These are phyloP conservation scores for Collybia sp. DNA, from an alignment of 768 basidiomycete species.

Conservation along the genomic window DNA sequence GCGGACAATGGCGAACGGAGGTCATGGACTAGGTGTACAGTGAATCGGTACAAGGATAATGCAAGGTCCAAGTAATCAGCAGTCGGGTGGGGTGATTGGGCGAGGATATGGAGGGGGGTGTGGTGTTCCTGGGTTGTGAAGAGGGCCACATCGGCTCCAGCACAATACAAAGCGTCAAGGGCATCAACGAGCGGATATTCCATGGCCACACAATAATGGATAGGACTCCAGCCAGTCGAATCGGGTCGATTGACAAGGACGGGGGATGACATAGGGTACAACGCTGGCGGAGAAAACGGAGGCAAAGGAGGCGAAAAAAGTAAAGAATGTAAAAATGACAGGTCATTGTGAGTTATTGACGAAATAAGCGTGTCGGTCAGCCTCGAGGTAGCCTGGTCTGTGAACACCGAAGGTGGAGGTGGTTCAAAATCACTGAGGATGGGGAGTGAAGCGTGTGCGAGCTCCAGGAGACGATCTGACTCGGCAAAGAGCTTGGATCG, in stretches of 20 bases:
- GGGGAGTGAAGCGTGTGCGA: conserved; percentile 33
- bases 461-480: conserved; percentile 31
- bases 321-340: conserved; percentile 46
- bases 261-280: conserved; percentile 42
- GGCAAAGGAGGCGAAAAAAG: conserved; percentile 45
- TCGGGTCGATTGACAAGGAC: conserved; percentile 68
- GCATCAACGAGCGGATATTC: conserved; percentile 52
- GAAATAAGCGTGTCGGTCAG: conserved; percentile 50
- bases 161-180: conserved; percentile 68
- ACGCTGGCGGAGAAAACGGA: conserved; percentile 30
- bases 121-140: conserved; percentile 63
- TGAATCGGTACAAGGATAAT: conserved; percentile 48
- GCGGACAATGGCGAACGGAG: conserved; percentile 68
- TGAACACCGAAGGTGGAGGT: conserved; percentile 37
- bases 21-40: conserved; percentile 64
- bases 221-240: conserved; percentile 63
- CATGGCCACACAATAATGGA: conserved; percentile 64
- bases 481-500: conserved; percentile 27
- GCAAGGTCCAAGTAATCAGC: conserved; percentile 26
- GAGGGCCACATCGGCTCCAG: conserved; percentile 69
- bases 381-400: conserved; percentile 32
- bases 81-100: conserved; percentile 30
- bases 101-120: conserved; percentile 67
- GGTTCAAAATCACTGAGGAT: conserved; percentile 32
- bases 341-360: conserved; percentile 44